Conservation (phyloP, 306 rosid genomes). For the Rosa chinensis region DNA sequence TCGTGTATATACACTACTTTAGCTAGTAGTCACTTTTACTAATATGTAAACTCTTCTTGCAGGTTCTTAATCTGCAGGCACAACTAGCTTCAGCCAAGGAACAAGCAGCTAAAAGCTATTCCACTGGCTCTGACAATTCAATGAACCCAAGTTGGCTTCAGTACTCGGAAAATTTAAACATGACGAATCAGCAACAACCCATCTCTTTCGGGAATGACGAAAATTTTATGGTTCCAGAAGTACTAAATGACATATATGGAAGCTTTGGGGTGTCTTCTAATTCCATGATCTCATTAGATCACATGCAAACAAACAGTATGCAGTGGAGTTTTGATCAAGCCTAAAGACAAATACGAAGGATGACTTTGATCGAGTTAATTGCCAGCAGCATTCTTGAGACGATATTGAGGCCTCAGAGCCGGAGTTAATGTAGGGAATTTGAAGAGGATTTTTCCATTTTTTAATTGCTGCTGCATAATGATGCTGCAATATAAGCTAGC, state of each 20-base stretch:
- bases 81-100: constrained; percentile 79
- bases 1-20: background rate
- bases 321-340: constrained; percentile 44
- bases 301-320: constrained; percentile 37
- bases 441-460: constrained; percentile 8
- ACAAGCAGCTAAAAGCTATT: constrained; percentile 61
- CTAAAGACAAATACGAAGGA: constrained; percentile 24
- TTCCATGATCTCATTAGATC: constrained; percentile 45
- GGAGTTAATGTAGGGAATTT: background rate
- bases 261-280: constrained; percentile 54
- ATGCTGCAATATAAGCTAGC: background rate
- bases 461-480: background rate
- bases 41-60: background rate
- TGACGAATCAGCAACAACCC: constrained; percentile 27
- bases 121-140: constrained; percentile 31
- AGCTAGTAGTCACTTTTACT: background rate
- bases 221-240: constrained; percentile 43
- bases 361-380: constrained; percentile 40
- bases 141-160: constrained; percentile 66
- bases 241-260: constrained; percentile 41
- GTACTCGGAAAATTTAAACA: constrained; percentile 39
- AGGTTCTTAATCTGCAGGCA: constrained; percentile 85
- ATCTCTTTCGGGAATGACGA: constrained; percentile 43
- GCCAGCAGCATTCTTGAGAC: constrained; percentile 7
- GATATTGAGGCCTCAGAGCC: background rate